Percentiles rank a stretch among this genome's conserved stretches.
phyloP scores from a whole-genome alignment of 2,329 filamentous ascomycete species.

The Pseudogymnoascus sp. region DNA sequence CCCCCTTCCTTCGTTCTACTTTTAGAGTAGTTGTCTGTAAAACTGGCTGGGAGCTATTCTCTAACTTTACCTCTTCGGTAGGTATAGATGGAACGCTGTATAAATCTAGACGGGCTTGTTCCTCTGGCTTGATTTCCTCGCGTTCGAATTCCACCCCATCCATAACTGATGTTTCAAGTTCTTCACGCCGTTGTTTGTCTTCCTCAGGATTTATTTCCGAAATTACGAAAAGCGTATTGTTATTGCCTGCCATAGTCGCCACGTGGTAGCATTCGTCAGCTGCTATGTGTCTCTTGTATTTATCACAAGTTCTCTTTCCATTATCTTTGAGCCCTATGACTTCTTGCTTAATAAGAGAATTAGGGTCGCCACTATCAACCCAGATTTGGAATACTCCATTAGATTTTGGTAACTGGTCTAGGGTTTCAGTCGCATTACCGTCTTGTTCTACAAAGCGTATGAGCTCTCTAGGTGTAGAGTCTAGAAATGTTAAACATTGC shows the following conservation, averaged over 20 bases:
- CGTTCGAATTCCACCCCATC: background rate
- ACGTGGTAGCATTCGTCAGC: background rate
- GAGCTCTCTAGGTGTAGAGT: background rate
- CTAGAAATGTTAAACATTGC: background rate
- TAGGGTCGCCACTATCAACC: background rate
- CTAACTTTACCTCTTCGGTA: background rate
- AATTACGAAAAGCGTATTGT: slow-evolving; percentile 17
- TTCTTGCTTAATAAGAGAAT: slow-evolving; percentile 9
- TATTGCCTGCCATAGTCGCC: slow-evolving; percentile 12
- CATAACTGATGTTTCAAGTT: background rate
- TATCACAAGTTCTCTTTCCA: slow-evolving; percentile 1
- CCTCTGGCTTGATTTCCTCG: slow-evolving; percentile 8
- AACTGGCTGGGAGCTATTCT: background rate
- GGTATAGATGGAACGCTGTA: background rate
- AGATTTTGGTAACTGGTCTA: slow-evolving; percentile 6
- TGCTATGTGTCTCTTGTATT: slow-evolving; percentile 14
- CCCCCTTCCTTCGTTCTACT: background rate
- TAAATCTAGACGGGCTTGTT: background rate
- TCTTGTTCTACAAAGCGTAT: slow-evolving; percentile 16
- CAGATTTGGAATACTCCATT: background rate
- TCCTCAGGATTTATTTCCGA: slow-evolving; percentile 11
- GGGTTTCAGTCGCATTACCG: slow-evolving; percentile 7
- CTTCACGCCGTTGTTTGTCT: background rate
- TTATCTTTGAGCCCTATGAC: slow-evolving; percentile 11
- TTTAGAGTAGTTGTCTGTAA: background rate